phyloP scores from a whole-genome alignment of 768 basidiomycete genomes.

The Boletellus sp. region DNA sequence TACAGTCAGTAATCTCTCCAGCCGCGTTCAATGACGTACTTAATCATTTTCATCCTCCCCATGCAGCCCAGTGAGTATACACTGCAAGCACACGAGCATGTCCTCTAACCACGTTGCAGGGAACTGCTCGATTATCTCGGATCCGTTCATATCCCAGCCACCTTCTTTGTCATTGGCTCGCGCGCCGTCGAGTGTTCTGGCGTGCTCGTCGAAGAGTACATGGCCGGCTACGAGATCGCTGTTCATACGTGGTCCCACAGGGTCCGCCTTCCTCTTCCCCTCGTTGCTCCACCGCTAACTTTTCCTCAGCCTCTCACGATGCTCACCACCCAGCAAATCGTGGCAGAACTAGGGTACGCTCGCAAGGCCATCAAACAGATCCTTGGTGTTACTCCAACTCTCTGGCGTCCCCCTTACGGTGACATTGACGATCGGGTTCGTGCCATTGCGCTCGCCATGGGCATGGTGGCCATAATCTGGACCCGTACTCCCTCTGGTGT shows the following conservation, averaged over 20 bases:
- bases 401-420: constrained; percentile 79
- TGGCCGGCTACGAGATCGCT: constrained; percentile 74
- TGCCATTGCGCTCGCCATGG: constrained; percentile 87
- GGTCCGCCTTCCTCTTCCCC: constrained; percentile 30
- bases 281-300: constrained; percentile 12
- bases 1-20: constrained; percentile 58
- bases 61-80: constrained; percentile 48
- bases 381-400: constrained; percentile 71
- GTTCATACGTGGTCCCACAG: constrained; percentile 92
- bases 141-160: constrained; percentile 61
- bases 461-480: constrained; percentile 89
- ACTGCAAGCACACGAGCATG: not conserved
- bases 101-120: constrained; percentile 32
- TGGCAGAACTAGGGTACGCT: constrained; percentile 93
- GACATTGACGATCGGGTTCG: constrained; percentile 94
- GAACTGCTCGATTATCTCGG: constrained; percentile 69
- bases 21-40: not conserved
- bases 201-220: constrained; percentile 76
- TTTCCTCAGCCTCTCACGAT: constrained; percentile 53
- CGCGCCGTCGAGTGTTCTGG: constrained; percentile 76
- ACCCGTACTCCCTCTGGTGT: constrained; percentile 54
- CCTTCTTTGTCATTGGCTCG: constrained; percentile 90
- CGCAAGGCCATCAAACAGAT: constrained; percentile 77
- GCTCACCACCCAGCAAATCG: constrained; percentile 76
- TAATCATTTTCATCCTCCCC: not conserved